These are phyloP conservation scores for Porphyra umbilicalis DNA, from an alignment of 31 red algal species.

Conservation along the genomic window DNA sequence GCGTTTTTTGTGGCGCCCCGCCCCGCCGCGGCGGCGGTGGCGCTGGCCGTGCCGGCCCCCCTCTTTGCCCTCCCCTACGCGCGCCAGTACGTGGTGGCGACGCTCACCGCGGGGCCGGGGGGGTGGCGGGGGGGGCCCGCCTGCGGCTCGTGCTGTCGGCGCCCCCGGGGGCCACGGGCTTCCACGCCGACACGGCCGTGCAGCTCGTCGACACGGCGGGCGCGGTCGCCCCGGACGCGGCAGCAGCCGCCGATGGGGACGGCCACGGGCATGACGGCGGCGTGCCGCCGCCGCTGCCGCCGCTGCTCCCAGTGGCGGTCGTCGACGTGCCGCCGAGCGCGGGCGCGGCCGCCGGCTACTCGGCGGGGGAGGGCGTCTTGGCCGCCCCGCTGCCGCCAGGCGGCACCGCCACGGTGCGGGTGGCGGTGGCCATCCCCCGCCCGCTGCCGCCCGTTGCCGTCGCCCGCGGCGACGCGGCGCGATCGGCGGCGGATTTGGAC, in stretches of 20 bases:
- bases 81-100: constrained; percentile 14
- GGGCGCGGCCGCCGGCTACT: not conserved
- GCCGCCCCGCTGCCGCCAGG: not conserved
- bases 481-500: not conserved
- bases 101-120: constrained; percentile 26
- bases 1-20: constrained; percentile 27
- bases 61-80: constrained; percentile 19
- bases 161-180: not conserved
- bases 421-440: not conserved
- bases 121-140: constrained; percentile 21
- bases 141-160: constrained; percentile 9
- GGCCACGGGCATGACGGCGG: not conserved
- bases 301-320: not conserved
- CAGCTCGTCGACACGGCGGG: not conserved
- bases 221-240: not conserved
- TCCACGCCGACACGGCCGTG: not conserved
- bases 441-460: not conserved
- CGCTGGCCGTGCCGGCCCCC: not conserved
- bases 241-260: not conserved
- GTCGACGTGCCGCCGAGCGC: not conserved
- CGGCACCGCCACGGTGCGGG: not conserved
- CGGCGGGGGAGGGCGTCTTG: not conserved
- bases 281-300: not conserved
- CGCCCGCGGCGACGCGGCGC: not conserved
- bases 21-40: constrained; percentile 21